Evolutionary conservation across 1,139 yeast species (phyloP).

Genomic region (Pichia sp.): DNA sequence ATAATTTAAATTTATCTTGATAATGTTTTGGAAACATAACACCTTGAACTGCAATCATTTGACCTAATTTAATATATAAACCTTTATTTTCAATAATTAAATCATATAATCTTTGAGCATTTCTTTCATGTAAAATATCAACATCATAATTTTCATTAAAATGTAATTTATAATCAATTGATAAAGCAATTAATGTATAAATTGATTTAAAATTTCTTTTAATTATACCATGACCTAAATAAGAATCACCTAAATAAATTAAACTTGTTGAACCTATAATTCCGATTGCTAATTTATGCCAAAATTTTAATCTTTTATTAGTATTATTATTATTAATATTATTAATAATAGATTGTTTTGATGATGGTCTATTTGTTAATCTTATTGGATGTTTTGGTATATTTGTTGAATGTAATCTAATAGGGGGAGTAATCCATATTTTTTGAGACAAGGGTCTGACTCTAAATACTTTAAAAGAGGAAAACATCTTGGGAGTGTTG

Average conservation of each 20-base stretch:
- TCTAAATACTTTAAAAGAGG: too few species aligned
- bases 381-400: slow-evolving; percentile 6
- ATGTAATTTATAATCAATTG: slow-evolving; percentile 52
- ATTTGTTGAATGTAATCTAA: neutral
- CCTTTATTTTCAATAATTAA: slow-evolving; percentile 59
- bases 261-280: slow-evolving; percentile 16
- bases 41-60: slow-evolving; percentile 69
- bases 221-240: slow-evolving; percentile 42
- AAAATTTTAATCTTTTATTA: neutral
- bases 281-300: slow-evolving; percentile 12
- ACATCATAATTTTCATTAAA: slow-evolving; percentile 38
- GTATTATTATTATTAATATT: neutral
- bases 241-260: slow-evolving; percentile 36
- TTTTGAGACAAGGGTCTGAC: too few species aligned
- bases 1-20: slow-evolving; percentile 45
- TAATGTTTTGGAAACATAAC: slow-evolving; percentile 57
- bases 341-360: neutral
- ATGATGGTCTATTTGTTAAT: slow-evolving; percentile 9
- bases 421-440: neutral
- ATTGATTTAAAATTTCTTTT: slow-evolving; percentile 49
- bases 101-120: slow-evolving; percentile 49
- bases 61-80: slow-evolving; percentile 68
- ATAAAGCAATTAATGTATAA: slow-evolving; percentile 44
- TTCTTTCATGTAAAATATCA: slow-evolving; percentile 51
- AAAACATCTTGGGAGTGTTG: too few species aligned